Evolutionary conservation across 179 eudicot species (phyloP).

Genomic region (Drosera spatulata): DNA sequence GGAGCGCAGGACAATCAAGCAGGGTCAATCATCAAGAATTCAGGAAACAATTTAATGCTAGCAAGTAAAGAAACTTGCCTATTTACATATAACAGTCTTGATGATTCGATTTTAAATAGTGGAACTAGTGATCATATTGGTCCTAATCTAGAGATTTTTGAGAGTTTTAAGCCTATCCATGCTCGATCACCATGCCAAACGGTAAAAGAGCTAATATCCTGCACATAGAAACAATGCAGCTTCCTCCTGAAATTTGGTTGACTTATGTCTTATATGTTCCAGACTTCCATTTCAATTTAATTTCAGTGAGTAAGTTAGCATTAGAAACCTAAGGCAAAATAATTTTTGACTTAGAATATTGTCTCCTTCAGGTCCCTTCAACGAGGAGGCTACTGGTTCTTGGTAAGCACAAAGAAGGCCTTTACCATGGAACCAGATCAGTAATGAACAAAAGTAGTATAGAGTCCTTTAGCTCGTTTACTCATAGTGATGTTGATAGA

Average conservation of each 20-base stretch:
- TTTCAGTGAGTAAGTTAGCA: neutral
- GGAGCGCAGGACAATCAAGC: no score
- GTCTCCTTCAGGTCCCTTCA: neutral
- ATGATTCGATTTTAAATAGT: neutral
- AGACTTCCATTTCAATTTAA: neutral
- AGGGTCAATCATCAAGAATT: no score
- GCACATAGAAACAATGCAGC: neutral
- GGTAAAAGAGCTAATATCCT: neutral
- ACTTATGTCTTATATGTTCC: neutral
- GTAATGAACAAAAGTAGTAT: no score
- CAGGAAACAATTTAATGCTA: no score
- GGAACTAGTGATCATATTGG: constrained; percentile 2
- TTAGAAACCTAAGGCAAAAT: neutral
- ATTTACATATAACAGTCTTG: no score
- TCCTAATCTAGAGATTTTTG: neutral
- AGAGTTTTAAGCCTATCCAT: neutral
- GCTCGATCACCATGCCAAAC: neutral
- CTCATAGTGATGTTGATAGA: no score
- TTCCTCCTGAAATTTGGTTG: neutral
- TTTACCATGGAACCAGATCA: no score
- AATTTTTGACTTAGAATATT: neutral
- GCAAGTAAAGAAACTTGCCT: neutral
- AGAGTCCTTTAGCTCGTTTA: no score
- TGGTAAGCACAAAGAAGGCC: neutral
- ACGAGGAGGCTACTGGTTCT: neutral